Base-by-base conservation (phyloP, 2,329 filamentous ascomycete genomes). In the Podosphaera xanthii region DNA sequence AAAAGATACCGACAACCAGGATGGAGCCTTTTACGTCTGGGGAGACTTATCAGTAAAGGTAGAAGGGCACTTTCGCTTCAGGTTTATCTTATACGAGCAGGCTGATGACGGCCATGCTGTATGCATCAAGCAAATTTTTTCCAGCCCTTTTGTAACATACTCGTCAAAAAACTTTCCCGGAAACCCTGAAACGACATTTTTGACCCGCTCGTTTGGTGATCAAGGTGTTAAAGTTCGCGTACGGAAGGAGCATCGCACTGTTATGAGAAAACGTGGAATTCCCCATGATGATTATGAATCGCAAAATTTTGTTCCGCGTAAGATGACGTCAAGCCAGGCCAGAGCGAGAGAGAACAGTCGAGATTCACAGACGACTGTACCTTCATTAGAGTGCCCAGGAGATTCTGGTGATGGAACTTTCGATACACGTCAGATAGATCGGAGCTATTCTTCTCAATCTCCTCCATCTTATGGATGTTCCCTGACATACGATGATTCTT, bases 11-110 rank as follows among this genome's bases (percentile, higher is more conserved):
- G 77, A 84, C 66, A 89, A 89, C 67, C 75, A 74, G 73, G 87
- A 92, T 70, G 85, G 85, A 9, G 87, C 83, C 0, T 94, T 89
- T 72, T 94, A 94, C 67, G 83, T 94, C n/a, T 94, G 94, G 70
- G 86, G 86, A 4, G 88, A 95, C 70, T 75, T 95, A 31, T 92
- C 87, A 0, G 81, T 91, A 61, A 84, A 84, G 67, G 75, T 81
- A 33, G 80, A 86, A 65, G 89, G 89, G 36, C 76, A 74, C 30
- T 91, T 82, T 68, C 77, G 83, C 42, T 76, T 95, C 46, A 78
- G 82, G 59, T 94, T 95, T 68, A 84, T 80, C 56, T 75, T 94
- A 12, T 90, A 84, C 70, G 85, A 90, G 69, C 22, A 22, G 10
- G 80, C 87, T 72, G 75, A 71, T 61, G 67, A 71, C 48, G 57